Percentiles rank a stretch among this genome's conserved stretches.
Conservation (phyloP, 768 basidiomycete genomes). For the Myochromella boudieri region DNA sequence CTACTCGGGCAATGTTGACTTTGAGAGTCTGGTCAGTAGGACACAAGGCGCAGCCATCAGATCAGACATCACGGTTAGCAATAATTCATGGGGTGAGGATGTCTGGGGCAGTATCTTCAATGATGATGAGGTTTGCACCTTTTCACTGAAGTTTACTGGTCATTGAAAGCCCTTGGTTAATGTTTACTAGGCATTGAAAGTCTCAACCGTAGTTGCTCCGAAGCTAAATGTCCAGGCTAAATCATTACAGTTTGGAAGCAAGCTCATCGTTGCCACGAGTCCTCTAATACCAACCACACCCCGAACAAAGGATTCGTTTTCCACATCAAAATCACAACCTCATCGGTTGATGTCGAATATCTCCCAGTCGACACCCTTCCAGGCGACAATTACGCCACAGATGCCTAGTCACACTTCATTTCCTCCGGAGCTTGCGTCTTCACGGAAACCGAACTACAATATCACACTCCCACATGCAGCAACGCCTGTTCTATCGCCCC, state of each 20-base stretch:
- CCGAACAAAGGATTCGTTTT: constrained; percentile 8
- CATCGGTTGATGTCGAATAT: neutral
- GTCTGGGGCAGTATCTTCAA: constrained; percentile 82
- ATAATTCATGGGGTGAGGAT: constrained; percentile 73
- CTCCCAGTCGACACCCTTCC: constrained; percentile 12
- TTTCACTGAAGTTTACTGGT: neutral
- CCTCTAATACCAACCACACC: constrained; percentile 7
- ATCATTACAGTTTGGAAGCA: constrained; percentile 37
- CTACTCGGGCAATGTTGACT: constrained; percentile 65
- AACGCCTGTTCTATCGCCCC: constrained; percentile 9
- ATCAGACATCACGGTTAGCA: constrained; percentile 39
- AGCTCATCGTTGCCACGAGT: constrained; percentile 31
- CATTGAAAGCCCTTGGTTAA: neutral
- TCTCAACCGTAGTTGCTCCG: constrained; percentile 2
- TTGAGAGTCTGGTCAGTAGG: constrained; percentile 82
- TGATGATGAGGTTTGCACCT: constrained; percentile 29
- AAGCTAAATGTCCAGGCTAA: constrained; percentile 28
- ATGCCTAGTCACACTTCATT: constrained; percentile 2
- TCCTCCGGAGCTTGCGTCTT: neutral
- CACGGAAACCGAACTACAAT: constrained; percentile 28
- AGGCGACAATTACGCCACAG: neutral
- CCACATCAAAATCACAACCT: constrained; percentile 4
- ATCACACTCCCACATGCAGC: constrained; percentile 21
- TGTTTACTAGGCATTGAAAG: neutral
- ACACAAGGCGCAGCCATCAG: constrained; percentile 44